Percentiles rank a stretch among this genome's conserved stretches.
Evolutionary conservation across 2,329 filamentous ascomycete species (phyloP).

Genomic region (Fusarium sp.): DNA sequence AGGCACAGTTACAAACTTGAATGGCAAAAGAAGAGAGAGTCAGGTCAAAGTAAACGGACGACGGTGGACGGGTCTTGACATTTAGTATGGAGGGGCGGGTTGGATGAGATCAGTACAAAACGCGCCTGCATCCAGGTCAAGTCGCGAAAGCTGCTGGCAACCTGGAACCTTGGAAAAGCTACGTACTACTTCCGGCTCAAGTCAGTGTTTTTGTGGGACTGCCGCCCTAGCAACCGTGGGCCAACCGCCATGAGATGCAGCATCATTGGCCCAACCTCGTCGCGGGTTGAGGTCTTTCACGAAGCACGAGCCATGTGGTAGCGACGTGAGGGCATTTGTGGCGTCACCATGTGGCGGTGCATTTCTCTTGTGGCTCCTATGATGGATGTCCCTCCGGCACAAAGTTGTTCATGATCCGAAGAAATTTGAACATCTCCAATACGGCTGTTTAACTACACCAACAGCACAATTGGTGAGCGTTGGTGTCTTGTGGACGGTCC

Average conservation of each 20-base stretch:
- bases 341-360: slow-evolving; percentile 38
- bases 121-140: slow-evolving; percentile 40
- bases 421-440: slow-evolving; percentile 45
- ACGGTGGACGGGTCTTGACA: slow-evolving; percentile 26
- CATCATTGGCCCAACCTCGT: slow-evolving; percentile 57
- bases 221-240: slow-evolving; percentile 57
- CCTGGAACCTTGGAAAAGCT: slow-evolving; percentile 26
- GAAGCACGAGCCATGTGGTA: slow-evolving; percentile 39
- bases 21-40: slow-evolving; percentile 26
- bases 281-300: slow-evolving; percentile 27
- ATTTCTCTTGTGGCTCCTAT: neutral
- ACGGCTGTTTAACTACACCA: slow-evolving; percentile 29
- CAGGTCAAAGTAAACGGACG: slow-evolving; percentile 22
- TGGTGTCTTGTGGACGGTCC: slow-evolving; percentile 32
- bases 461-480: slow-evolving; percentile 34
- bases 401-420: slow-evolving; percentile 47
- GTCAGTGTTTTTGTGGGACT: slow-evolving; percentile 26
- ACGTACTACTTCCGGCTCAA: slow-evolving; percentile 26
- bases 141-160: slow-evolving; percentile 27
- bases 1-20: slow-evolving; percentile 7
- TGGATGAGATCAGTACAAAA: slow-evolving; percentile 40
- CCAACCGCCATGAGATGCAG: slow-evolving; percentile 59
- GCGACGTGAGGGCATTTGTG: slow-evolving; percentile 22
- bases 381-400: slow-evolving; percentile 26
- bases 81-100: slow-evolving; percentile 44